Conservation (phyloP, 352 stramenopile genomes). For the Globisporangium radiosum region DNA sequence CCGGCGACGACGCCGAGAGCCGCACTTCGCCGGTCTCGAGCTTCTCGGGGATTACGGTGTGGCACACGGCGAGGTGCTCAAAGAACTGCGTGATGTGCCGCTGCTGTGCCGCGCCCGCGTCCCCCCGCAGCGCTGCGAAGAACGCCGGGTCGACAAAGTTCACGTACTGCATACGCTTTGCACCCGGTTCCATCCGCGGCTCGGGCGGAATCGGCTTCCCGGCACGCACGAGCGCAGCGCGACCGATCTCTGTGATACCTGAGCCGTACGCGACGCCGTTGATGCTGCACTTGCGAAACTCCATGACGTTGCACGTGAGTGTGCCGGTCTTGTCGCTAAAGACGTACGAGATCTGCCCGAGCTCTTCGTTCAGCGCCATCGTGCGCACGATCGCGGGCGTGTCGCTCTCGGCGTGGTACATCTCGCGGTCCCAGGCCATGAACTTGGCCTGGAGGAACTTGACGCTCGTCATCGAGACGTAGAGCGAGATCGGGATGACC, state of each 20-base stretch:
- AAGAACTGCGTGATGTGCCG: conserved; percentile 72
- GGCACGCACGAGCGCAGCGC: conserved; percentile 47
- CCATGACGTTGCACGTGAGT: conserved; percentile 92
- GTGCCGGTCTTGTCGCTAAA: conserved; percentile 92
- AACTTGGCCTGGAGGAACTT: conserved; percentile 83
- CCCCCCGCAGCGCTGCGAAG: conserved; percentile 55
- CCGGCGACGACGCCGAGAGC: conserved; percentile 70
- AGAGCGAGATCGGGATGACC: conserved; percentile 92
- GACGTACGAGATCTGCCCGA: conserved; percentile 88
- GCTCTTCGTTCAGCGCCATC: conserved; percentile 89
- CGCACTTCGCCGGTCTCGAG: conserved; percentile 58
- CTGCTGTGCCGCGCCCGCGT: conserved; percentile 32
- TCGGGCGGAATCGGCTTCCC: conserved; percentile 58
- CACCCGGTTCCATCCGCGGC: conserved; percentile 45
- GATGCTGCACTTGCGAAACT: conserved; percentile 93
- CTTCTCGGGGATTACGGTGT: conserved; percentile 76
- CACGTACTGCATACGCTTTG: conserved; percentile 59
- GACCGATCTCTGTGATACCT: conserved; percentile 74
- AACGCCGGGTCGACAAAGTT: conserved; percentile 73
- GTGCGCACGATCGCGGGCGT: conserved; percentile 81
- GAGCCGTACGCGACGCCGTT: conserved; percentile 89
- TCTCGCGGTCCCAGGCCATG: conserved; percentile 85
- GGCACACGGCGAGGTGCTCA: conserved; percentile 76
- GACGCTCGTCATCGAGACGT: conserved; percentile 89
- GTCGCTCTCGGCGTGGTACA: conserved; percentile 90